Evolutionary conservation across 768 basidiomycete genomes (phyloP), one percentile per base, ranked within the genome.

Genomic region (Tylopilus rubrobrunneus): DNA sequence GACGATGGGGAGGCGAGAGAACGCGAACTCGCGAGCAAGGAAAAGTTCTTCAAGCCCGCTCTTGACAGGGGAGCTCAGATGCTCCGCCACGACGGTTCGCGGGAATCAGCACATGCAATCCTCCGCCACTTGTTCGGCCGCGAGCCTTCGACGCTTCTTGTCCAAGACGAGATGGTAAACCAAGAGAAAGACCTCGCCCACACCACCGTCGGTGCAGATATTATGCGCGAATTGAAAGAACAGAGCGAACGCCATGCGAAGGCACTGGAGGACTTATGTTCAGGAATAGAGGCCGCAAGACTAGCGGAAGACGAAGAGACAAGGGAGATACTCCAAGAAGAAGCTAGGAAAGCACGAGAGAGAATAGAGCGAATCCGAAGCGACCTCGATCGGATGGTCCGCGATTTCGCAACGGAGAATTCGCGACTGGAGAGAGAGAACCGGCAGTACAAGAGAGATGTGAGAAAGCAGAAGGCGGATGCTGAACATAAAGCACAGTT

Each of bases 81-180:
- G 33, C 52, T 71, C 15, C 77, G 80, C 17, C 77, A 81, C 45
- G 61, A 74, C 21, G 72, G 74, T 31, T 75, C 73, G 7, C 41
- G 65, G 4, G 66, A 67, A 17, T 79, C 80, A 1, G 80, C 78
- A 0, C 72, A 74, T 4, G 60, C 56, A 9, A 77, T 82, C 45
- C 56, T 85, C 1, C 71, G 72, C 3, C 66, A 69, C n/a, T 63
- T 85, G 52, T 52, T 78, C 10, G 62, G 64, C 33, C 74, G 69
- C 9, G 59, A 66, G 25, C 74, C 81, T 0, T 49, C 72, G 1
- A 67, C 76, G 1, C 69, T 84, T 11, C 75, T 73, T n/a, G 78
- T 85, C 39, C 79, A 84, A 56, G 65, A 71, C 15, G 82, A 85
- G 57, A 71, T 84, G 14, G 78, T 82, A n/a, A 74, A 77, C 48